Conservation (phyloP, 441 rosid genomes). For the Croton setiger region DNA sequence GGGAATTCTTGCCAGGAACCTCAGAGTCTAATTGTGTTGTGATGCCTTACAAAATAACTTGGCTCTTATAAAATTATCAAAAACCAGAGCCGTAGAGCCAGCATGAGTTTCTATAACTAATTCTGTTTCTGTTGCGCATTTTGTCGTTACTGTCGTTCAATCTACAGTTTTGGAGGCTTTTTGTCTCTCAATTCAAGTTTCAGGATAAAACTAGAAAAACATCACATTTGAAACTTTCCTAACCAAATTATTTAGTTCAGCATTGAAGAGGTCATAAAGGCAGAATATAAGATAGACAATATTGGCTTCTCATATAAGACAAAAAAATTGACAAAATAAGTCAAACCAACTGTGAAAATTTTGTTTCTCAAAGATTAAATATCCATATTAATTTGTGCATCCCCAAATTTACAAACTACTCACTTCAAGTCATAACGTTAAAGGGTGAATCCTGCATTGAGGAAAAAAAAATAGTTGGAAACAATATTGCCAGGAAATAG, state of each 20-base stretch:
- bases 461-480: constrained; percentile 7
- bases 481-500: constrained; percentile 13
- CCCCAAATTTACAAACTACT: constrained; percentile 37
- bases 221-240: too few species aligned
- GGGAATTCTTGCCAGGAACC: constrained; percentile 95
- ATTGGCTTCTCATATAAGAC: constrained; percentile 2
- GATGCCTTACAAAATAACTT: neutral
- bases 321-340: constrained; percentile 15
- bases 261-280: neutral
- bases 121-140: neutral
- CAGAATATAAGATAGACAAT: neutral
- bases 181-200: too few species aligned
- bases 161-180: too few species aligned
- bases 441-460: constrained; percentile 12
- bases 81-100: neutral
- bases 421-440: constrained; percentile 24
- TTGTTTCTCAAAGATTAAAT: constrained; percentile 24
- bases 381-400: constrained; percentile 31
- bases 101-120: too few species aligned
- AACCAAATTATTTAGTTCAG: neutral
- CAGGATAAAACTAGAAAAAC: too few species aligned
- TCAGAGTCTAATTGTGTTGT: constrained; percentile 36
- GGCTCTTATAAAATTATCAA: neutral
- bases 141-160: too few species aligned
- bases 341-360: constrained; percentile 21